Evolutionary conservation across 140 eudicot genomes (phyloP).

Genomic region (Bidens hawaiensis): DNA sequence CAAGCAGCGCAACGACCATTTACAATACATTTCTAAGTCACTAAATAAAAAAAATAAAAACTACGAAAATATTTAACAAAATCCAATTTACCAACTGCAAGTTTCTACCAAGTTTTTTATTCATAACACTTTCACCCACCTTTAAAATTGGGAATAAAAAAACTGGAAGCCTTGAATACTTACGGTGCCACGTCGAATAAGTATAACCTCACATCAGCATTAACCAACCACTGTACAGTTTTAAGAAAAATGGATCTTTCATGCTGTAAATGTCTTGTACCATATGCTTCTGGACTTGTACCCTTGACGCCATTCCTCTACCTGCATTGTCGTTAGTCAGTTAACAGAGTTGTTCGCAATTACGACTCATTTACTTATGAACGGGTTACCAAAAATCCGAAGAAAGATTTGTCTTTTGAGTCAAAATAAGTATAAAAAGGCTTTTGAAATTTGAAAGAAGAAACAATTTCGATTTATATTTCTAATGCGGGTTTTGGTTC

Average conservation of each 20-base stretch:
- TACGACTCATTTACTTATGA: not conserved
- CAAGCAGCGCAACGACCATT: not conserved
- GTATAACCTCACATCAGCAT: no score
- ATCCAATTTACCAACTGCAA: slow-evolving; percentile 6
- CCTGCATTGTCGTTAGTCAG: not conserved
- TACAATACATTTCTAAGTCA: slow-evolving; percentile 9
- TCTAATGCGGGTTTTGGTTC: not conserved
- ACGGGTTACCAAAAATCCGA: no score
- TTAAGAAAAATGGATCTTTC: not conserved
- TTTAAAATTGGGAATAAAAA: not conserved
- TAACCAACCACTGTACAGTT: slow-evolving; percentile 25
- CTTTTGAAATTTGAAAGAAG: no score
- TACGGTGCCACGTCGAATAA: not conserved
- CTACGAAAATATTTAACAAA: slow-evolving; percentile 14
- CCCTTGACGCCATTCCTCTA: not conserved
- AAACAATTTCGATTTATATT: no score
- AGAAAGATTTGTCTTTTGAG: no score
- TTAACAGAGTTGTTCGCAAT: not conserved
- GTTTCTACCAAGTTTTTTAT: slow-evolving; percentile 23
- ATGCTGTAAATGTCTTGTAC: slow-evolving; percentile 9
- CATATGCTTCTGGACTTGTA: slow-evolving; percentile 11
- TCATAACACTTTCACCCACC: not conserved
- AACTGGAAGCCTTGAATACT: slow-evolving; percentile 11
- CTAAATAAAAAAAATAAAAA: not conserved
- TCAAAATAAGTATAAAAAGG: no score